Conservation (phyloP, 75 land plant genomes). For the Pinus albicaulis region DNA sequence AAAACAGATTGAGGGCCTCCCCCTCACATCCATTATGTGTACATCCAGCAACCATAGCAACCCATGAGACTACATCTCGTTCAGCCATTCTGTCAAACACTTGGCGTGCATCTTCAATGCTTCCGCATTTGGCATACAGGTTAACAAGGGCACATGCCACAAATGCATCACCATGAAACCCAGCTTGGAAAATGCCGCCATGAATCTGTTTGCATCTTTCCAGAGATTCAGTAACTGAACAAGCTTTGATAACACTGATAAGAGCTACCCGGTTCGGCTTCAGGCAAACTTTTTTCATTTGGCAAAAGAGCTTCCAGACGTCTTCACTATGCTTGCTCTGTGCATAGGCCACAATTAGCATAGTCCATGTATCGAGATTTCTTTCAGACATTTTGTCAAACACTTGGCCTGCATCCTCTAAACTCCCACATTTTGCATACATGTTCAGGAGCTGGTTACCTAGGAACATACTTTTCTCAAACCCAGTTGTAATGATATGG, state of each 20-base stretch:
- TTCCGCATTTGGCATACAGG: conserved; percentile 61
- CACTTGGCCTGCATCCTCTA: conserved; percentile 17
- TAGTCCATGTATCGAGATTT: conserved; percentile 37
- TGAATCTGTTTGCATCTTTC: conserved; percentile 47
- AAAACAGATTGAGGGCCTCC: conserved; percentile 53
- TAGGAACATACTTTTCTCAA: conserved; percentile 17
- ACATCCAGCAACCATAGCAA: conserved; percentile 57
- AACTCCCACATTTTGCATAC: conserved; percentile 24
- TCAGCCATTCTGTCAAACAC: conserved; percentile 50
- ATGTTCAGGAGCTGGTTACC: conserved; percentile 27
- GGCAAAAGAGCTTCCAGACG: conserved; percentile 42
- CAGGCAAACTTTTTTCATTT: conserved; percentile 40
- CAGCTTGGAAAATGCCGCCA: conserved; percentile 22
- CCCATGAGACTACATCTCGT: conserved; percentile 67
- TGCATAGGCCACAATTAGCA: conserved; percentile 21
- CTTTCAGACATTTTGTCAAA: conserved; percentile 34
- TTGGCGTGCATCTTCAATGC: conserved; percentile 32
- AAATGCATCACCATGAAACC: conserved; percentile 44
- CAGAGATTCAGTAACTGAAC: conserved; percentile 25
- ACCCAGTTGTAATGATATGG: conserved; percentile 19
- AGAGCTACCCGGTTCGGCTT: conserved; percentile 42
- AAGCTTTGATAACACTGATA: conserved; percentile 48
- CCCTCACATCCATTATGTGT: conserved; percentile 37
- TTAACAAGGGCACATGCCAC: conserved; percentile 59
- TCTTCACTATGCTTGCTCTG: conserved; percentile 14